These are phyloP conservation scores for Tephrocybe sp. DNA, from an alignment of 768 basidiomycete species.

Conservation along the genomic window DNA sequence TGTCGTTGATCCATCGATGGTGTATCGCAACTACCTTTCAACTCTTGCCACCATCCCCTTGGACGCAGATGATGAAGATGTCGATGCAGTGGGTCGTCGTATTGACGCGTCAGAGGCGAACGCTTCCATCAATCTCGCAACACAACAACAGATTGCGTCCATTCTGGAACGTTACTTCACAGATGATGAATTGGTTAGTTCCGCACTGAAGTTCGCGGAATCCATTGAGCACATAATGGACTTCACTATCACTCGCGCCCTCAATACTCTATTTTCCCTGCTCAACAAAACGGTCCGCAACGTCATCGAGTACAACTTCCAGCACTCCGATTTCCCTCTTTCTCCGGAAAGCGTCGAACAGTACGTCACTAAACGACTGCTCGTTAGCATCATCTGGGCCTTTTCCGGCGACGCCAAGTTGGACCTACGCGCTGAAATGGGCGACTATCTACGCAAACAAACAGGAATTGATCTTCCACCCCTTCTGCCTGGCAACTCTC, in stretches of 20 bases:
- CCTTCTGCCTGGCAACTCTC: slow-evolving; percentile 69
- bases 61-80: slow-evolving; percentile 88
- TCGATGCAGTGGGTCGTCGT: slow-evolving; percentile 62
- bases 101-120: slow-evolving; percentile 48
- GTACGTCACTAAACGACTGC: slow-evolving; percentile 85
- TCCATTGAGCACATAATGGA: slow-evolving; percentile 99
- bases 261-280: slow-evolving; percentile 95
- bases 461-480: slow-evolving; percentile 90
- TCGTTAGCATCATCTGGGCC: slow-evolving; percentile 95
- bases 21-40: slow-evolving; percentile 84
- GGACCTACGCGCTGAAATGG: slow-evolving; percentile 85
- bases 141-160: slow-evolving; percentile 71
- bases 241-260: slow-evolving; percentile 86
- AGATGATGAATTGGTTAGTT: slow-evolving; percentile 75
- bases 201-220: slow-evolving; percentile 76
- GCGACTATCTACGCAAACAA: slow-evolving; percentile 79
- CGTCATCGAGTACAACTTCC: slow-evolving; percentile 90
- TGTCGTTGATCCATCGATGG: slow-evolving; percentile 87
- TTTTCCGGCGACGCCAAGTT: slow-evolving; percentile 96
- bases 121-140: slow-evolving; percentile 60
- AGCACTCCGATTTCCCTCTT: slow-evolving; percentile 94
- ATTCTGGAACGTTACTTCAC: slow-evolving; percentile 83
- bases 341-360: slow-evolving; percentile 80
- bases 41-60: slow-evolving; percentile 72
- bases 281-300: slow-evolving; percentile 95